Evolutionary conservation across 1,284 basidiomycete species (phyloP), one percentile per base, ranked within the genome.

Genomic region (Puccinia triticina): DNA sequence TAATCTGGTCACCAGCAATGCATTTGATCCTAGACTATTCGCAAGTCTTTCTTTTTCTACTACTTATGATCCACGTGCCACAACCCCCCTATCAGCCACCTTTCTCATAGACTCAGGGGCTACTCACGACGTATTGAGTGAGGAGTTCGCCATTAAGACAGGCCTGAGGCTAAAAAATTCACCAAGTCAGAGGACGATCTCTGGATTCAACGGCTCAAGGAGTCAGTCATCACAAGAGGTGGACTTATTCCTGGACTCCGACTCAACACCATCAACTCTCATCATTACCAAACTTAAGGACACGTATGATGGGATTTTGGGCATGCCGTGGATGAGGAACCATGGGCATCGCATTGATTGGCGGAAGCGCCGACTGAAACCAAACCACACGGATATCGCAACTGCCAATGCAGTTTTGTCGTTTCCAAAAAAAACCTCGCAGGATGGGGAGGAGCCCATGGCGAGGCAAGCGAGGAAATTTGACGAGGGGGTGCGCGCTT

Each of bases 381-480:
- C n/a, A n/a, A n/a, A n/a, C n/a, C n/a, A n/a, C n/a, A n/a, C n/a
- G n/a, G n/a, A n/a, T n/a, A n/a, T n/a, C n/a, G n/a, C n/a, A n/a
- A n/a, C n/a, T n/a, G n/a, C n/a, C n/a, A n/a, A n/a, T n/a, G n/a
- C n/a, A n/a, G n/a, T n/a, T n/a, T n/a, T n/a, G n/a, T n/a, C n/a
- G n/a, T n/a, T n/a, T n/a, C n/a, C n/a, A n/a, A 71, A 43, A 46
- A 71, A 40, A 40, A 32, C 32, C 48, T 46, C 37, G 43, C 67
- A 0, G 37, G 11, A 29, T 43, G 40, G 40, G 1, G 34, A 40
- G 67, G 67, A 71, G 21, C 37, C 23, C 48, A 10, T 71, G n/a
- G n/a, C n/a, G 67, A 48, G 48, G 67, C 40, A 71, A 23, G 67
- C 67, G 37, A 71, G 12, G 37, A 71, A n/a, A 3, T 48, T 71